Evolutionary conservation across 2,329 filamentous ascomycete species (phyloP).

Genomic region (Monosporascus sp.): DNA sequence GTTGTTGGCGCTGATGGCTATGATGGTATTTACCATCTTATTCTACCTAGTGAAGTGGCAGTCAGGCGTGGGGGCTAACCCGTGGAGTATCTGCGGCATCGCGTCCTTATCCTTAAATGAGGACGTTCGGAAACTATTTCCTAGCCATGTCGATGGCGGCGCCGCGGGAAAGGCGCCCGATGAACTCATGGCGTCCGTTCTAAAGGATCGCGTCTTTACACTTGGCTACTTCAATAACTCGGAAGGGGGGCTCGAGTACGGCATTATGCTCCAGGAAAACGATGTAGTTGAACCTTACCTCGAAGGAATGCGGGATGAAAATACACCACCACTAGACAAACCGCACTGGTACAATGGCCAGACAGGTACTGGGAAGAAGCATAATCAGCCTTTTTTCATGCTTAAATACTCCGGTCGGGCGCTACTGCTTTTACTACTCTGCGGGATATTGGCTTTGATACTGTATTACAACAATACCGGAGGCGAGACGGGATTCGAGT

Average conservation of each 20-base stretch:
- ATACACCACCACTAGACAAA: not conserved
- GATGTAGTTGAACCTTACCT: not conserved
- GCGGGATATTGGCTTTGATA: slow-evolving; percentile 26
- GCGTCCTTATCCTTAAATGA: slow-evolving; percentile 6
- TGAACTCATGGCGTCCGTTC: slow-evolving; percentile 9
- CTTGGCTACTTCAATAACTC: slow-evolving; percentile 21
- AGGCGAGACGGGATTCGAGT: slow-evolving; percentile 30
- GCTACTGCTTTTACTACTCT: slow-evolving; percentile 20
- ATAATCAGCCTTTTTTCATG: slow-evolving; percentile 25
- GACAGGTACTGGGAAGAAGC: not conserved
- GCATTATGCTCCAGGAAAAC: slow-evolving; percentile 17
- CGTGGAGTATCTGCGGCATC: slow-evolving; percentile 28
- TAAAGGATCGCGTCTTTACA: slow-evolving; percentile 18
- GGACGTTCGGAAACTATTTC: slow-evolving; percentile 13
- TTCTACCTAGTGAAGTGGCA: slow-evolving; percentile 20
- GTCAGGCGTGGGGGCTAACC: slow-evolving; percentile 18
- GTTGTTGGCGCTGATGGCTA: slow-evolving; percentile 23
- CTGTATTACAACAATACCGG: slow-evolving; percentile 32
- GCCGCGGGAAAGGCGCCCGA: slow-evolving; percentile 9
- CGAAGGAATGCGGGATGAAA: not conserved
- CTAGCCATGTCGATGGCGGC: slow-evolving; percentile 12
- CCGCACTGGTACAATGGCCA: not conserved
- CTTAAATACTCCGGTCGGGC: slow-evolving; percentile 17
- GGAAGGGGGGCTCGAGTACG: slow-evolving; percentile 21
- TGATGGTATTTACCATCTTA: slow-evolving; percentile 17